Evolutionary conservation across 73 alveolate species (phyloP), one percentile per base, ranked within the genome.

Genomic region (Paramecium bursaria): DNA sequence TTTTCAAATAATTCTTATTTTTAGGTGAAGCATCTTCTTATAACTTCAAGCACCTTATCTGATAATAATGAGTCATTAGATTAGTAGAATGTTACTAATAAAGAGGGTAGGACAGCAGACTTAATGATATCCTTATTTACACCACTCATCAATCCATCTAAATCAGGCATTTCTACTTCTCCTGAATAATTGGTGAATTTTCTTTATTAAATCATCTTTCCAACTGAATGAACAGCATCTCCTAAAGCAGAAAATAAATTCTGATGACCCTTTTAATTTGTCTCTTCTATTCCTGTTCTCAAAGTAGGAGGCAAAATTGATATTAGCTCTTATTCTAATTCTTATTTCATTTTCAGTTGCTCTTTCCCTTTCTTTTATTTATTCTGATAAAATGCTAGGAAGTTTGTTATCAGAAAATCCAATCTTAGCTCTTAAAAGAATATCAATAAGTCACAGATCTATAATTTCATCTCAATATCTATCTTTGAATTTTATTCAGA

Each of bases 401-500:
- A 79, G 46, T 79, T 79, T 54, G 89, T 31, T 5, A 79, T 52
- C 10, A 79, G 52, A 13, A 52, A 79, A 54, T 79, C 89, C 33
- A 79, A 30, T 79, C 89, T 52, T 25, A 55, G 33, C 11, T 79
- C 76, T 60, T 79, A 55, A 21, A 53, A 79, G 42, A 79, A 79
- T 23, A 79, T 79, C 53, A 79, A 79, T 26, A 79, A 52, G 17
- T 79, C 80, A 54, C 89, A 79, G 46, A 79, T 57, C 54, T 79
- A 50, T 46, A 55, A 31, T 54, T 79, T 79, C 9, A 53, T 31
- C 54, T 79, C 80, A 0, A 79, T 73, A 4, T 54, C 80, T 11
- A 79, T 79, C 1, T 54, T 23, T 21, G 51, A 61, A 4, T 67
- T 22, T 9, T 14, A 54, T 13, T 79, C 89, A 7, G 39, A 54